Base-by-base conservation (phyloP, 2,329 filamentous ascomycete species). In the Xylariaceae sp. region DNA sequence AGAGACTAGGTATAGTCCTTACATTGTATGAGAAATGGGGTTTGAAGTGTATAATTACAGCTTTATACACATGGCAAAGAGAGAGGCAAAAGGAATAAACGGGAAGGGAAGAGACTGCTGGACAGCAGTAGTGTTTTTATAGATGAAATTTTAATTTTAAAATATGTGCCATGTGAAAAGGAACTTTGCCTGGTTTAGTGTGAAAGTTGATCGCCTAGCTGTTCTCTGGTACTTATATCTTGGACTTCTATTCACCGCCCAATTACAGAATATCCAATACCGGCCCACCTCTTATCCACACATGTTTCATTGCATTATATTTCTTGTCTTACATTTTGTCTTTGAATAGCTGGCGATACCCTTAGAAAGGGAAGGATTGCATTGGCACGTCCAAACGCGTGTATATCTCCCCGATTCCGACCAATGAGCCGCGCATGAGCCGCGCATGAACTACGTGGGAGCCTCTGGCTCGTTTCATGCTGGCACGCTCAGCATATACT, bases 361-460 rank as follows among this genome's bases (percentile, higher is more conserved):
- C n/a, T n/a, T n/a, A n/a, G n/a, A n/a, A n/a, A n/a, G n/a, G n/a
- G n/a, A n/a, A n/a, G n/a, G n/a, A n/a, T n/a, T n/a, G n/a, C n/a
- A n/a, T n/a, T n/a, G n/a, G n/a, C n/a, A n/a, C n/a, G n/a, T n/a
- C n/a, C n/a, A n/a, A n/a, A n/a, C n/a, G n/a, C n/a, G n/a, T n/a
- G n/a, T n/a, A n/a, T n/a, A n/a, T n/a, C 4, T 45, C 13, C 7
- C 13, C 10, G 20, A 32, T 10, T 13, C 18, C 15, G 16, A 9
- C 43, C 43, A 48, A 53, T 44, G 26, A 45, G 26, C 6, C 6
- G n/a, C n/a, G n/a, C n/a, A n/a, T n/a, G n/a, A n/a, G n/a, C n/a
- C n/a, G n/a, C n/a, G n/a, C n/a, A n/a, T n/a, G n/a, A n/a, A 21
- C 23, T 53, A 48, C 49, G 39, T 53, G 50, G 40, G 48, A 36